Evolutionary conservation across 345 rosid species (phyloP).

Genomic region (Eutrema japonicum): DNA sequence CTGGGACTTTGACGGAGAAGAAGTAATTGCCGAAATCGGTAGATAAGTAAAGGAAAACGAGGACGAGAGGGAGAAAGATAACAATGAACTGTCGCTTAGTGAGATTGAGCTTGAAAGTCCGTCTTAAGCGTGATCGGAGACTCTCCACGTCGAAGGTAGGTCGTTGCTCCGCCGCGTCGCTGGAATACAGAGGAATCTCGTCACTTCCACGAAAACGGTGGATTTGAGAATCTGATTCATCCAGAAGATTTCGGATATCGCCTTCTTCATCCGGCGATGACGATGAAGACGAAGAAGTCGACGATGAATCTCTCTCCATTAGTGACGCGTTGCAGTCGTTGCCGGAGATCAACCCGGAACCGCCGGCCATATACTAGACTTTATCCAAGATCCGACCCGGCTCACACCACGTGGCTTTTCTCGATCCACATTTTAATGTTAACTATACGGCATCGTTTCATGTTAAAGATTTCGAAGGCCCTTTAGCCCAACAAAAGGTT

Average conservation of each 20-base stretch:
- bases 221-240: conserved; percentile 59
- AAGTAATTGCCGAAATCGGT: conserved; percentile 42
- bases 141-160: conserved; percentile 59
- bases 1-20: conserved; percentile 35
- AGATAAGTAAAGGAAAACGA: conserved; percentile 57
- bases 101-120: conserved; percentile 45
- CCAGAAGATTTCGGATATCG: conserved; percentile 57
- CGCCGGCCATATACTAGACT: conserved; percentile 28
- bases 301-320: conserved; percentile 61
- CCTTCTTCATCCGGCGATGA: conserved; percentile 62
- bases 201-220: conserved; percentile 3
- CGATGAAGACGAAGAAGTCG: conserved; percentile 12
- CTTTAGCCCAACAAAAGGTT: neutral
- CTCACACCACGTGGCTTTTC: conserved; percentile 31
- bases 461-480: neutral
- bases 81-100: conserved; percentile 51
- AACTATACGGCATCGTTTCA: neutral
- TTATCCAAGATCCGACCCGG: conserved; percentile 37
- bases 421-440: conserved; percentile 1
- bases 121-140: conserved; percentile 45
- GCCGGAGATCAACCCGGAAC: conserved; percentile 38
- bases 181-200: conserved; percentile 10
- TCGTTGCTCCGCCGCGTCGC: conserved; percentile 32
- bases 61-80: conserved; percentile 54
- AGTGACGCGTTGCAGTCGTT: conserved; percentile 8